Base-by-base conservation (phyloP, 805 yeast genomes). In the Lipomyces sp. region DNA sequence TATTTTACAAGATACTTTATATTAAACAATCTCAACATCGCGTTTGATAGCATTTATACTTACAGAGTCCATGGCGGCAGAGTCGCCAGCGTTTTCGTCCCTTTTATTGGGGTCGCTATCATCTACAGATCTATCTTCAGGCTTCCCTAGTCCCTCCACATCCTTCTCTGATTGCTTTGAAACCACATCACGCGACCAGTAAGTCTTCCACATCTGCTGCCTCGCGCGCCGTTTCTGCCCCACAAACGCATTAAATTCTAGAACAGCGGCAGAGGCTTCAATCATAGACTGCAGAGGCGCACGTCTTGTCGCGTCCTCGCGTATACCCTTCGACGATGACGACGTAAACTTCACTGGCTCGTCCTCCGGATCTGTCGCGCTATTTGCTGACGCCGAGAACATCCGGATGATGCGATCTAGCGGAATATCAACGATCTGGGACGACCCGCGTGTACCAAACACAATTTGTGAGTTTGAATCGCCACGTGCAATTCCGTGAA, bases 151-250 rank as follows among this genome's bases (percentile, higher is more conserved):
- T 6, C 7, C 48, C 2, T 15, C 48, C 3, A 8, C 48, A 42
- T 13, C 48, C 8, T 42, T 42, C 18, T 42, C 48, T 7, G 6
- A 42, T 24, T 42, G 24, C 18, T 42, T 42, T 42, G 8, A 3
- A 15, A n/a, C 10, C 54, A 24, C 4, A 33, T 51, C 32, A 15
- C 29, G 54, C 33, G 54, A n/a, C 81, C 81, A 79, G 71, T 72
- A 78, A 37, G 67, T 64, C 33, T 70, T 63, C 80, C 80, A 79
- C 63, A 70, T 65, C 55, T 65, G 61, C 24, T 66, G 60, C 32
- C 81, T 73, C 53, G 61, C 60, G n/a, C 57, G 50, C n/a, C 81
- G 74, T 64, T 71, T 73, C n/a, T 32, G 53, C 37, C 72, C 72
- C 24, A 79, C 59, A 56, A 69, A 75, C 59, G 71, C 69, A 61